Evolutionary conservation across 176 grass and related monocot species (phyloP).

Genomic region (Eremochloa ophiuroides): DNA sequence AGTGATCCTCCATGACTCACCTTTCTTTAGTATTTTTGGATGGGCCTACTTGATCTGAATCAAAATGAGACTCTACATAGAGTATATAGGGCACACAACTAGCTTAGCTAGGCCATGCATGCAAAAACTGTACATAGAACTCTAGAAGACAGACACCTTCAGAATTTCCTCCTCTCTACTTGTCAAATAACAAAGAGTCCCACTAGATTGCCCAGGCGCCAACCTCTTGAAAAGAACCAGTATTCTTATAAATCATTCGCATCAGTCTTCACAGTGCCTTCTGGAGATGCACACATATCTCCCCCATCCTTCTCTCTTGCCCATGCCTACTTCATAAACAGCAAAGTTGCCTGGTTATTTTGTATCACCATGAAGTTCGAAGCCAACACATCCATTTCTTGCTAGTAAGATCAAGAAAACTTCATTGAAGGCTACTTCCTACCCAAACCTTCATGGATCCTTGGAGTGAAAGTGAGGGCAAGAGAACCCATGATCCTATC

Average conservation of each 20-base stretch:
- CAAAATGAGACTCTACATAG: slow-evolving; percentile 25
- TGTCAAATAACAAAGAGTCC: slow-evolving; percentile 1
- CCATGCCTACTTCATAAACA: slow-evolving; percentile 25
- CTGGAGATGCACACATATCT: slow-evolving; percentile 13
- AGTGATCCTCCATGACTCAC: slow-evolving; percentile 11
- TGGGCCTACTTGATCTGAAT: slow-evolving; percentile 30
- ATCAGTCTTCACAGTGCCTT: slow-evolving; percentile 21
- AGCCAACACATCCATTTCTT: slow-evolving; percentile 32
- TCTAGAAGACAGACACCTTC: slow-evolving; percentile 22
- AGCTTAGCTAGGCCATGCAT: slow-evolving; percentile 41
- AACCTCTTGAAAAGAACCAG: slow-evolving; percentile 13
- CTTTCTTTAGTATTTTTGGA: slow-evolving; percentile 20
- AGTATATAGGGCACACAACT: slow-evolving; percentile 9
- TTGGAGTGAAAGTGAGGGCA: slow-evolving; percentile 83
- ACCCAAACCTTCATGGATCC: slow-evolving; percentile 38
- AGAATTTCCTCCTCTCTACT: slow-evolving; percentile 12
- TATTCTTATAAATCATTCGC: slow-evolving; percentile 24
- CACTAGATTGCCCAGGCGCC: slow-evolving; percentile 9
- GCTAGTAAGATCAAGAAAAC: slow-evolving; percentile 37
- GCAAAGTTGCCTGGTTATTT: background rate
- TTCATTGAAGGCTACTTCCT: slow-evolving; percentile 22
- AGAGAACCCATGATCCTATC: slow-evolving; percentile 70
- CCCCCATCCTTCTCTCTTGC: slow-evolving; percentile 21
- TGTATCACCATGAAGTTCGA: slow-evolving; percentile 3
- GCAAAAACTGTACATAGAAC: slow-evolving; percentile 13